Base-by-base conservation (phyloP, 768 basidiomycete genomes). In the Hirschioporus abietinus region DNA sequence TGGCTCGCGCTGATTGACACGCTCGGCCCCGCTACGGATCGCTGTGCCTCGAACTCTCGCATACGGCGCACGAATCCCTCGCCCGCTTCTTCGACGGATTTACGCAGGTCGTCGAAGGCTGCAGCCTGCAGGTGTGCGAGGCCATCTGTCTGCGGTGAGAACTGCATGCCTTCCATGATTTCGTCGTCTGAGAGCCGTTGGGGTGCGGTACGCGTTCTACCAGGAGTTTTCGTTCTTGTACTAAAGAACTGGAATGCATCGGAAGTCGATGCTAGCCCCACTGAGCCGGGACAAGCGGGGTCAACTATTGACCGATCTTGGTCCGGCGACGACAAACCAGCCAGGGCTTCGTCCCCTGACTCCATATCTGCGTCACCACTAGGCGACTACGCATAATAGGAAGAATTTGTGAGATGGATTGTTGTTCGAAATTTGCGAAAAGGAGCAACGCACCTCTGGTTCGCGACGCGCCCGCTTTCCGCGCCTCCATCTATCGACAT, bases 11-110 rank as follows among this genome's bases (percentile, higher is more conserved):
- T 80, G 36, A 74, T 74, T 66, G 77, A 75, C 17, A 76, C 72
- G 42, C 15, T 20, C 20, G 42, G 42, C 63, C 74, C 77, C 35
- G 78, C 77, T 66, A 77, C 76, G 42, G 82, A 82, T 65, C 85
- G 79, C 26, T 80, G 79, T 63, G 80, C 76, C 74, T 91, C 90
- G 72, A 86, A 88, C 69, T 90, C 86, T 65, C 87, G 87, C 90
- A 92, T 91, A 64, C 87, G 86, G 66, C 80, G 83, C 15, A 92
- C 82, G 62, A 91, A 81, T 7, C 86, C 85, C 70, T 91, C 89
- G 23, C 87, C 88, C 68, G 79, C 86, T 70, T 89, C 84, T 30
- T 80, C 80, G 24, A 91, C 80, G 68, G 84, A 89, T 71, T 82
- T 80, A 59, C 81, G 85, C 52, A 92, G 82, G 69, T 90, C 88